These are phyloP conservation scores for Aspergillus conjunctus DNA, from an alignment of 495 filamentous ascomycete genomes.

Conservation along the genomic window DNA sequence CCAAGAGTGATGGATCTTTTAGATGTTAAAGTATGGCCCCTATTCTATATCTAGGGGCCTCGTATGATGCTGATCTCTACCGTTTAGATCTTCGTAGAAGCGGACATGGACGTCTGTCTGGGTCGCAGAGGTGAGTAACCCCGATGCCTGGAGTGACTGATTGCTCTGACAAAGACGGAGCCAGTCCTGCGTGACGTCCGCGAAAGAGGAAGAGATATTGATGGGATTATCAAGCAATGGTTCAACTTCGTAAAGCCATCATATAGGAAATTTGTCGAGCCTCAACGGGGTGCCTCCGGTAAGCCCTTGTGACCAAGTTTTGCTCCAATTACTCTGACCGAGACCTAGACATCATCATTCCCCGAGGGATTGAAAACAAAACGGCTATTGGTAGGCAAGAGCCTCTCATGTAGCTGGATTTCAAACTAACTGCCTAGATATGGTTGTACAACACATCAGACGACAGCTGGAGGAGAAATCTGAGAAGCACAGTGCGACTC, in stretches of 20 bases:
- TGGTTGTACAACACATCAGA: conserved; percentile 89
- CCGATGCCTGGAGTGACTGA: background rate
- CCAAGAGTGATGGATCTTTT: conserved; percentile 80
- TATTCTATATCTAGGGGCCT: conserved; percentile 11
- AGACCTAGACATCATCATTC: conserved; percentile 82
- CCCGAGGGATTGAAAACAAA: conserved; percentile 87
- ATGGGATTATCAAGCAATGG: conserved; percentile 98
- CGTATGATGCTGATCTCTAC: conserved; percentile 6
- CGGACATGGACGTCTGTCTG: conserved; percentile 90
- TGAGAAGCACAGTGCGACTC: conserved; percentile 71
- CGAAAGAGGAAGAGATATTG: conserved; percentile 82
- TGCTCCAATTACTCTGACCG: conserved; percentile 21
- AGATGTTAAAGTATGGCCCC: conserved; percentile 75
- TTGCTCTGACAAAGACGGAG: conserved; percentile 23
- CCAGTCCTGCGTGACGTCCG: conserved; percentile 83
- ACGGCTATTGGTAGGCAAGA: conserved; percentile 77
- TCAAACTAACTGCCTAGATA: conserved; percentile 54
- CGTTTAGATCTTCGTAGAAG: conserved; percentile 84
- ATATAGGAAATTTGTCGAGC: conserved; percentile 85
- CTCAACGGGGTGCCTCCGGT: conserved; percentile 81
- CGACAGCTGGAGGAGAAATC: conserved; percentile 85
- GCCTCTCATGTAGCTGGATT: background rate
- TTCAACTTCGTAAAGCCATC: conserved; percentile 95
- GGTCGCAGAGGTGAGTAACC: conserved; percentile 76
- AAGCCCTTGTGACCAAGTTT: conserved; percentile 19